Conservation (phyloP, 2,329 filamentous ascomycete genomes). For the Nemania serpens region DNA sequence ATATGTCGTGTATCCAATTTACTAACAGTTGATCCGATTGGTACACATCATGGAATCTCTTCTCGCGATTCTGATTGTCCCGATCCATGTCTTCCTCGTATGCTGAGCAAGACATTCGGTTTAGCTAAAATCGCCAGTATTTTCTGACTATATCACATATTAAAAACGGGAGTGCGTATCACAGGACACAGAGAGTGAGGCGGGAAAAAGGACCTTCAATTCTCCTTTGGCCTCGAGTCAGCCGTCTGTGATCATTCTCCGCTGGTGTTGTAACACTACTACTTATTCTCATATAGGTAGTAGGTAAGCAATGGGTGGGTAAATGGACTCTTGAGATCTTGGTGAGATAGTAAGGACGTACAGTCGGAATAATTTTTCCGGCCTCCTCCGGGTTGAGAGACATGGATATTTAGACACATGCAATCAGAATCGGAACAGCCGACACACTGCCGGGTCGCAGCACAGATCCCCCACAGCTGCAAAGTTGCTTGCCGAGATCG, state of each 20-base stretch:
- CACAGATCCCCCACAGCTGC: constrained; percentile 9
- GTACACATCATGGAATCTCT: background rate
- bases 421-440: constrained; percentile 1
- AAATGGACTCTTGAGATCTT: background rate
- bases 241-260: background rate
- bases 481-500: constrained; percentile 10
- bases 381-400: constrained; percentile 7
- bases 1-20: constrained; percentile 1
- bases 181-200: background rate
- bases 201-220: background rate
- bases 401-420: constrained; percentile 4
- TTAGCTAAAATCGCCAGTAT: background rate
- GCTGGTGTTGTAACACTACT: background rate
- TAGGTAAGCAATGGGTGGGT: background rate
- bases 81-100: background rate
- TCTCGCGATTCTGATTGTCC: background rate
- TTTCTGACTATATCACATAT: background rate
- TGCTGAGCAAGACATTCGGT: constrained; percentile 1
- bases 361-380: background rate
- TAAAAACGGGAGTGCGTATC: background rate
- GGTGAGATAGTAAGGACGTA: background rate
- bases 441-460: constrained; percentile 8
- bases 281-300: background rate
- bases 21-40: constrained; percentile 17
- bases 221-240: background rate